Evolutionary conservation across 164 flowering plant genomes (phyloP).

Genomic region (Vitis labrusca): DNA sequence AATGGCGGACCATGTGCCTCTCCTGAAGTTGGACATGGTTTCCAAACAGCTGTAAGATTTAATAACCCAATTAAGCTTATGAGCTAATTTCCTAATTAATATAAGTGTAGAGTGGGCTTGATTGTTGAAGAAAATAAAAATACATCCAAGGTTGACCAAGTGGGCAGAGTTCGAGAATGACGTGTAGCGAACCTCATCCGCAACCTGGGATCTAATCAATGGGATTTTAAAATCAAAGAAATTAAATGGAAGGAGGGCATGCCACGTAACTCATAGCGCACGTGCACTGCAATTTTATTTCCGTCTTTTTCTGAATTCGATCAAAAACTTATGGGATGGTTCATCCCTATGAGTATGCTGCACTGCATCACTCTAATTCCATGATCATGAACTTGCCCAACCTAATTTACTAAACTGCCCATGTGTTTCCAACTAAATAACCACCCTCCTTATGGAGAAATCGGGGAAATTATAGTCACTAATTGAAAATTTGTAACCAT

Average conservation of each 20-base stretch:
- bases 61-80: too few relatives aligned
- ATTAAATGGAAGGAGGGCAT: background rate
- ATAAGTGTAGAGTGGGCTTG: too few relatives aligned
- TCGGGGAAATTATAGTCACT: too few relatives aligned
- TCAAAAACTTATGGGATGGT: background rate
- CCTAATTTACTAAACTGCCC: background rate
- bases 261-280: constrained; percentile 2
- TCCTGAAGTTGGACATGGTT: too few relatives aligned
- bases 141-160: too few relatives aligned
- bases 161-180: constrained; percentile 1
- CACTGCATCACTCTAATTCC: background rate
- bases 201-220: background rate
- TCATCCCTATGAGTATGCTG: background rate
- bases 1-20: too few relatives aligned
- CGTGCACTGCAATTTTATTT: constrained; percentile 1
- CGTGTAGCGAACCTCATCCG: constrained; percentile 5
- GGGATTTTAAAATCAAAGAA: background rate
- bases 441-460: too few relatives aligned
- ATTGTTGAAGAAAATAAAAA: too few relatives aligned
- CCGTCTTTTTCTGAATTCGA: background rate
- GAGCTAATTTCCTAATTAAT: too few relatives aligned
- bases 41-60: too few relatives aligned
- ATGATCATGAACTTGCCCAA: background rate
- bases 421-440: background rate
- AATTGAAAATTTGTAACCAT: too few relatives aligned